Evolutionary conservation across 371 early-diverging fungal genomes (phyloP).

Genomic region (Lichtheimia ornata): DNA sequence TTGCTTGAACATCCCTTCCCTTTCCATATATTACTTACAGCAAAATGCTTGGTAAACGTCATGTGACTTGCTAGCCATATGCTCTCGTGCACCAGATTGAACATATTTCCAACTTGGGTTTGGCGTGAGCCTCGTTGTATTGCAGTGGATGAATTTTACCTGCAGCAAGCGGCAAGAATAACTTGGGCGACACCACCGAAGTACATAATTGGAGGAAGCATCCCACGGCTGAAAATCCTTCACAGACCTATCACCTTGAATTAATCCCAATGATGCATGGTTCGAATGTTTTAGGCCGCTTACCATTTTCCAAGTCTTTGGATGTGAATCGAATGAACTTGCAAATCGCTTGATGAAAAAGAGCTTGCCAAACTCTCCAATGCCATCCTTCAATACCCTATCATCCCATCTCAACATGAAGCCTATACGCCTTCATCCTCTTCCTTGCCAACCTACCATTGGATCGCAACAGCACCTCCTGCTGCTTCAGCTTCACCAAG

Average conservation of each 20-base stretch:
- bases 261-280: background rate
- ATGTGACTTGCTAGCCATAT: slow-evolving; percentile 75
- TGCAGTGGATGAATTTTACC: slow-evolving; percentile 16
- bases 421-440: background rate
- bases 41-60: slow-evolving; percentile 73
- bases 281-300: slow-evolving; percentile 16
- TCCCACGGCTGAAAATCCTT: slow-evolving; percentile 53
- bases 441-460: slow-evolving; percentile 46
- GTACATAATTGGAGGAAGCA: slow-evolving; percentile 67
- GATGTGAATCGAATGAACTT: slow-evolving; percentile 71
- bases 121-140: background rate
- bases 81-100: slow-evolving; percentile 64
- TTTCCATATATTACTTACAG: slow-evolving; percentile 38
- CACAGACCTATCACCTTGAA: slow-evolving; percentile 42
- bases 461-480: slow-evolving; percentile 72
- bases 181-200: slow-evolving; percentile 45
- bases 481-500: slow-evolving; percentile 57
- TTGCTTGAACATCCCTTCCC: background rate
- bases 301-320: slow-evolving; percentile 74
- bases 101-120: slow-evolving; percentile 52
- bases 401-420: background rate
- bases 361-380: slow-evolving; percentile 73
- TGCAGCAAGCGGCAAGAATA: slow-evolving; percentile 65
- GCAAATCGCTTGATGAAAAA: slow-evolving; percentile 74
- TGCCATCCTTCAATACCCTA: slow-evolving; percentile 71